Percentiles rank a stretch among this genome's conserved stretches.
Conservation (phyloP, 306 rosid species). For the Glycine soja region DNA sequence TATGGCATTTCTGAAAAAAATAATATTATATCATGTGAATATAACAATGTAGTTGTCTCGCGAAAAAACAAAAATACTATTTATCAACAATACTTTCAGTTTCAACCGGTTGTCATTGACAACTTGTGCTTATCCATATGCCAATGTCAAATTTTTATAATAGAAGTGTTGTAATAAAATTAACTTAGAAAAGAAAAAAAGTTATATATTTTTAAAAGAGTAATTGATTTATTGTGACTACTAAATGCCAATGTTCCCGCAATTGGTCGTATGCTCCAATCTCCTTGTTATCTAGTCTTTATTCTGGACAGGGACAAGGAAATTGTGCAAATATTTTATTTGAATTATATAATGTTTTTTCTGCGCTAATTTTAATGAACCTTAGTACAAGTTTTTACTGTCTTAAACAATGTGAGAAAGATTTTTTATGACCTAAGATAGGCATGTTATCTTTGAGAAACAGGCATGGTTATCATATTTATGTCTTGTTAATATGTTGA, state of each 20-base stretch:
- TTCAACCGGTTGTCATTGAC: neutral
- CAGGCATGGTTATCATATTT: slow-evolving; percentile 18
- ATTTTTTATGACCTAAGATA: slow-evolving; percentile 1
- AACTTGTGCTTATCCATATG: slow-evolving; percentile 26
- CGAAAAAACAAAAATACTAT: too few relatives aligned
- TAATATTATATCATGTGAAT: too few relatives aligned
- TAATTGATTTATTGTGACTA: too few relatives aligned
- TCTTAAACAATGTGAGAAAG: slow-evolving; percentile 14
- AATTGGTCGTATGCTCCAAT: too few relatives aligned
- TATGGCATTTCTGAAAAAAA: too few relatives aligned
- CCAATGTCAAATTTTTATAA: too few relatives aligned
- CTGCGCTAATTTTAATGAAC: neutral
- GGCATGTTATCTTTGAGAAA: slow-evolving; percentile 24
- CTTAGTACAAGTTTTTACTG: neutral
- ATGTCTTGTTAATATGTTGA: slow-evolving; percentile 14
- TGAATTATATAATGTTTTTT: slow-evolving; percentile 11
- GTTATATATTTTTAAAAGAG: too few relatives aligned
- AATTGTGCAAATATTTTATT: slow-evolving; percentile 9
- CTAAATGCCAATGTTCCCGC: too few relatives aligned
- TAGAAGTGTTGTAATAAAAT: too few relatives aligned
- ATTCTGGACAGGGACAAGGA: neutral
- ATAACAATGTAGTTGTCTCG: too few relatives aligned
- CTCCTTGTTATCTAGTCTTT: too few relatives aligned
- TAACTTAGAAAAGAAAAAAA: too few relatives aligned
- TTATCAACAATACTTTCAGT: slow-evolving; percentile 4